A percentile compares a stretch with the other conserved stretches of the same genome.
Evolutionary conservation across 345 rosid genomes (phyloP).

Genomic region (Leavenworthia alabamica): DNA sequence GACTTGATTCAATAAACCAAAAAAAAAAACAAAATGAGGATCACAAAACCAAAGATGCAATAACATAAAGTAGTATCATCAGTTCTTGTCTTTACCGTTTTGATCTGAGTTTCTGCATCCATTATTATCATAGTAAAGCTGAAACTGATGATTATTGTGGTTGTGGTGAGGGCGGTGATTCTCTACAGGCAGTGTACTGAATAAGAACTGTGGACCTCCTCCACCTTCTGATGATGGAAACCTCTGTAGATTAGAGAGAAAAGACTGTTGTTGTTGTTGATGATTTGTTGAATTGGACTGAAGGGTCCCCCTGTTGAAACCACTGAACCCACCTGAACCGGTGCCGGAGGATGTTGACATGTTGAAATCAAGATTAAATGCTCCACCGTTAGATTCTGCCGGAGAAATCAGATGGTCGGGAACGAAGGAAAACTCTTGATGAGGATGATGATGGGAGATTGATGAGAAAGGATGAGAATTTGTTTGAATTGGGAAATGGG

Average conservation of each 20-base stretch:
- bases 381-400: constrained; percentile 42
- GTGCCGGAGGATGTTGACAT: constrained; percentile 48
- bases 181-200: constrained; percentile 57
- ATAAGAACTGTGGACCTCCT: constrained; percentile 64
- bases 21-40: no score
- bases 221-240: constrained; percentile 40
- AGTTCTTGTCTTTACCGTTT: no score
- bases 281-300: constrained; percentile 86
- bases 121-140: no score
- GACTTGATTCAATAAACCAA: no score
- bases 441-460: constrained; percentile 32
- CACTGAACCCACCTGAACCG: constrained; percentile 52
- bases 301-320: constrained; percentile 99
- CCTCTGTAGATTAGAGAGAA: constrained; percentile 71
- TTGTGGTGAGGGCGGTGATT: constrained; percentile 42
- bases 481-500: constrained; percentile 37
- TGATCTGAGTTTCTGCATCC: no score
- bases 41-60: no score
- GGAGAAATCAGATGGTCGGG: constrained; percentile 70
- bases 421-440: constrained; percentile 63
- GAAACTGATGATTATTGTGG: constrained; percentile 63
- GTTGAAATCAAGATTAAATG: constrained; percentile 73
- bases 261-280: constrained; percentile 39
- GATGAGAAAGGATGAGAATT: constrained; percentile 37
- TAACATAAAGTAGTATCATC: no score